Conservation (phyloP, 352 stramenopile species). For the Pythium guiyangense region DNA sequence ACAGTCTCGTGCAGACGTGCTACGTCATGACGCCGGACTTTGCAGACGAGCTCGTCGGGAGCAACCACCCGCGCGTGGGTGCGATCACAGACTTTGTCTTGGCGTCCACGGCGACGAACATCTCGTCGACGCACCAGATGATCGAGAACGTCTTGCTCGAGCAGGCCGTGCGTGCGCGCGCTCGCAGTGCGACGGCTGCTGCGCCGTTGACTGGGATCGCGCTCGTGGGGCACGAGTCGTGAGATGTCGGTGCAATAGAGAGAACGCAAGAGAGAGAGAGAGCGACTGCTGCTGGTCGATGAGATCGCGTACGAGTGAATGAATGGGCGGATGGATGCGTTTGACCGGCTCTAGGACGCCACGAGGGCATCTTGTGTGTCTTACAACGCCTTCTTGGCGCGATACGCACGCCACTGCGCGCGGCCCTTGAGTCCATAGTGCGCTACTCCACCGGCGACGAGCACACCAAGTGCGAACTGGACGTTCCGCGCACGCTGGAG, state of each 20-base stretch:
- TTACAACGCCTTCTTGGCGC: neutral
- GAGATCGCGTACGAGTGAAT: too few relatives aligned
- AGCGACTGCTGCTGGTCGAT: too few relatives aligned
- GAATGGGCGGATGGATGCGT: too few relatives aligned
- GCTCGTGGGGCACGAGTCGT: neutral
- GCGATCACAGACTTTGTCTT: constrained; percentile 42
- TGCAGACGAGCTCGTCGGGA: neutral
- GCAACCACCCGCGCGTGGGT: constrained; percentile 21
- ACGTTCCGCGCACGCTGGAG: neutral
- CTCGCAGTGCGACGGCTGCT: neutral
- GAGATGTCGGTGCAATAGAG: neutral
- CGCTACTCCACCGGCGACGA: neutral
- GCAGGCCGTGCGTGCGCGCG: neutral
- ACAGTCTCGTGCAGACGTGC: constrained; percentile 24
- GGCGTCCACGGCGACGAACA: constrained; percentile 24
- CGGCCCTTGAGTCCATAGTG: neutral
- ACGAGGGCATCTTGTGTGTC: too few relatives aligned
- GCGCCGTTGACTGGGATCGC: neutral
- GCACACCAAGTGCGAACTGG: neutral
- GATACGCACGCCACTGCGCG: neutral
- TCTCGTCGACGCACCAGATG: constrained; percentile 30
- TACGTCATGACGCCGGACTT: constrained; percentile 27
- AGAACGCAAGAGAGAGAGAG: neutral
- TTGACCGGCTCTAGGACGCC: too few relatives aligned
- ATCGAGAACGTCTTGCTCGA: constrained; percentile 36